Evolutionary conservation across 306 rosid species (phyloP).

Genomic region (Fragaria ananassa): DNA sequence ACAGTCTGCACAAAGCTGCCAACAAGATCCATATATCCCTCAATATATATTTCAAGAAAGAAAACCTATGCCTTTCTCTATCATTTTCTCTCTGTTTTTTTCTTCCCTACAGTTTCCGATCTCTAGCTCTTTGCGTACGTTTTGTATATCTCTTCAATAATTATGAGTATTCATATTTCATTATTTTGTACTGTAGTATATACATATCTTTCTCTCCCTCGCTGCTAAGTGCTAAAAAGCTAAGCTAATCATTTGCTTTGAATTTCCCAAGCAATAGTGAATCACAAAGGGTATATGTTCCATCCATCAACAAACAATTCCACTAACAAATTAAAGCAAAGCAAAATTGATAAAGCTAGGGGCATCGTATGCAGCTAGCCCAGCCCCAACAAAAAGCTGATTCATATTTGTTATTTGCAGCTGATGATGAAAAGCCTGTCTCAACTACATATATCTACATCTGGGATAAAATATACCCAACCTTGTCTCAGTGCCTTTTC

Average conservation of each 20-base stretch:
- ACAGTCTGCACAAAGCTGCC: slow-evolving; percentile 42
- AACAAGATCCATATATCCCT: slow-evolving; percentile 35
- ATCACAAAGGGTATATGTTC: slow-evolving; percentile 66
- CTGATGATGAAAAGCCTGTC: slow-evolving; percentile 36
- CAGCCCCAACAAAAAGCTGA: slow-evolving; percentile 43
- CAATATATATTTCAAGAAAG: background rate
- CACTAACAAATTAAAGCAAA: slow-evolving; percentile 39
- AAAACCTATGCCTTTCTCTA: slow-evolving; percentile 13
- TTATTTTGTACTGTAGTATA: background rate
- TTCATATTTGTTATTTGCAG: slow-evolving; percentile 24
- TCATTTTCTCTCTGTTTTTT: slow-evolving; percentile 5
- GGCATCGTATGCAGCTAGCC: slow-evolving; percentile 38
- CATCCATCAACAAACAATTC: slow-evolving; percentile 46
- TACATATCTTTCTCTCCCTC: slow-evolving; percentile 13
- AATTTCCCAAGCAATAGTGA: slow-evolving; percentile 52
- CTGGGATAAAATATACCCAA: slow-evolving; percentile 12
- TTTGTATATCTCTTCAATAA: background rate
- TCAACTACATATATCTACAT: slow-evolving; percentile 17
- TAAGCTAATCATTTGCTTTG: slow-evolving; percentile 70
- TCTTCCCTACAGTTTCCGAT: no score
- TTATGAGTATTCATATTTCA: background rate
- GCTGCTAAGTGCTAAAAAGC: background rate
- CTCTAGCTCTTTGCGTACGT: no score
- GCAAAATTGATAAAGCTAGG: slow-evolving; percentile 14
- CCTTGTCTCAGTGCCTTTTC: background rate